Percentiles rank a stretch among this genome's conserved stretches.
Conservation (phyloP, 306 rosid species). For the Acacia crassicarpa region DNA sequence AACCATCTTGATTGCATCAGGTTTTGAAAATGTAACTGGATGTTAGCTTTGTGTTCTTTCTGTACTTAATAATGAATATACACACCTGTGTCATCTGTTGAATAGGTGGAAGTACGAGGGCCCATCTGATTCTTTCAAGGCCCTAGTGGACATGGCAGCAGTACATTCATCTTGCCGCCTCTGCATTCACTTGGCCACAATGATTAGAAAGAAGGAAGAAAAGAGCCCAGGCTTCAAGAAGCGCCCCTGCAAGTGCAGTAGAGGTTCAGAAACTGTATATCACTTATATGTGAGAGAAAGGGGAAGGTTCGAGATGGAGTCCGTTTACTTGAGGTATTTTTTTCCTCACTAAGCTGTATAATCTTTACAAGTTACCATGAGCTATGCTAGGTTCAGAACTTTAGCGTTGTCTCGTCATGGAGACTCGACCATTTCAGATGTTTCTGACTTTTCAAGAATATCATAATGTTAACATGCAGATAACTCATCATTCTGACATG, state of each 20-base stretch:
- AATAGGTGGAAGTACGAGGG: constrained; percentile 96
- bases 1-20: background rate
- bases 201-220: constrained; percentile 59
- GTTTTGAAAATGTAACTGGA: constrained; percentile 4
- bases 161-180: constrained; percentile 82
- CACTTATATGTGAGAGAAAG: constrained; percentile 78
- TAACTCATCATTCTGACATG: constrained; percentile 31
- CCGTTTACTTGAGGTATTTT: constrained; percentile 82
- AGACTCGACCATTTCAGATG: constrained; percentile 6
- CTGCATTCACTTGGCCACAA: constrained; percentile 81
- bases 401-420: too few species aligned
- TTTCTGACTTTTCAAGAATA: constrained; percentile 12
- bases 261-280: constrained; percentile 53
- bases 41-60: constrained; percentile 22
- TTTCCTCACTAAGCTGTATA: background rate
- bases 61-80: background rate
- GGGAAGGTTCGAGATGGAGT: constrained; percentile 82
- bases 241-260: constrained; percentile 90
- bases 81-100: constrained; percentile 31
- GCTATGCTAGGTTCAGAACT: background rate
- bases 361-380: background rate
- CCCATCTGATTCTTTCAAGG: constrained; percentile 76
- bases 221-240: constrained; percentile 55
- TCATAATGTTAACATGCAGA: background rate
- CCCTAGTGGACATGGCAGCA: constrained; percentile 79